A percentile compares a stretch with the other conserved stretches of the same genome.
Evolutionary conservation across 495 filamentous ascomycete genomes (phyloP).

Genomic region (Hypoxylon rickii): DNA sequence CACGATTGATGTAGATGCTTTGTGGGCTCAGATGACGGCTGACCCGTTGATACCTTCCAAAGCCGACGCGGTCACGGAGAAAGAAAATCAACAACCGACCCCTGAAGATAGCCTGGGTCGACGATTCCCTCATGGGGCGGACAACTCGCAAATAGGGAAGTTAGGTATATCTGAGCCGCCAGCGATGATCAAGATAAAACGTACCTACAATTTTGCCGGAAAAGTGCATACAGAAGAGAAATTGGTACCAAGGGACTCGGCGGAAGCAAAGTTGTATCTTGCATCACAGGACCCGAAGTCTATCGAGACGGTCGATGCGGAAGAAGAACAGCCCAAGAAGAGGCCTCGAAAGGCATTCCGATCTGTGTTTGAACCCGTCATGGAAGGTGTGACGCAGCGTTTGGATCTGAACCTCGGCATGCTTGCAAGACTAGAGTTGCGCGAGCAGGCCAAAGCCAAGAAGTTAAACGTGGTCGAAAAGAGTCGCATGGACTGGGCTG

Average conservation of each 20-base stretch:
- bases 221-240: slow-evolving; percentile 83
- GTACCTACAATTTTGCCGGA: slow-evolving; percentile 90
- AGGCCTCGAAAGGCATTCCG: slow-evolving; percentile 72
- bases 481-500: slow-evolving; percentile 91
- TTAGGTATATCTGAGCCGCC: slow-evolving; percentile 27
- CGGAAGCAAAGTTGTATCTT: slow-evolving; percentile 80
- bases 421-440: slow-evolving; percentile 42
- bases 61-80: slow-evolving; percentile 21
- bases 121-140: slow-evolving; percentile 25
- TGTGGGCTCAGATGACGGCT: slow-evolving; percentile 82
- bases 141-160: slow-evolving; percentile 8
- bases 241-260: slow-evolving; percentile 74
- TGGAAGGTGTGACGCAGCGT: slow-evolving; percentile 50
- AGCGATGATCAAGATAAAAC: slow-evolving; percentile 78
- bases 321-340: slow-evolving; percentile 49
- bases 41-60: slow-evolving; percentile 30
- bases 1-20: slow-evolving; percentile 84
- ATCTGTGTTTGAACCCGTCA: slow-evolving; percentile 80
- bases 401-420: slow-evolving; percentile 57
- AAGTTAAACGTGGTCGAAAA: slow-evolving; percentile 98
- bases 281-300: slow-evolving; percentile 54
- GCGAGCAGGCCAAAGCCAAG: slow-evolving; percentile 63
- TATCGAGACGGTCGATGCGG: slow-evolving; percentile 24
- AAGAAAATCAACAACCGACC: slow-evolving; percentile 24
- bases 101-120: slow-evolving; percentile 3